Percentiles rank a stretch among this genome's conserved stretches.
Evolutionary conservation across 2,329 filamentous ascomycete genomes (phyloP).

Genomic region (Exutisphaerella laricina): DNA sequence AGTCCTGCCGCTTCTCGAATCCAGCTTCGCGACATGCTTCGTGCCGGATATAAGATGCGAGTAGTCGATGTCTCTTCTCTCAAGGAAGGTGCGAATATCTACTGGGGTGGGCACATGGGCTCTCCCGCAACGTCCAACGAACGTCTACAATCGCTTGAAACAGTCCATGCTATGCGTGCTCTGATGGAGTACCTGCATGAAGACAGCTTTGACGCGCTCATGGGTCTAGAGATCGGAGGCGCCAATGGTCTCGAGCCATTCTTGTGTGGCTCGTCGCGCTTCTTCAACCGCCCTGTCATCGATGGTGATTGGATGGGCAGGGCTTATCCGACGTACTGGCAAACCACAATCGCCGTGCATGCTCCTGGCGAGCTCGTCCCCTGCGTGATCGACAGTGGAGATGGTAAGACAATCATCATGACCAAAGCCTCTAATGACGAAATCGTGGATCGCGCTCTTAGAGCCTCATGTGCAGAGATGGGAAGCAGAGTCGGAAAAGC

Average conservation of each 20-base stretch:
- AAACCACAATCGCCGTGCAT: conserved; percentile 43
- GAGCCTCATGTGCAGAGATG: conserved; percentile 37
- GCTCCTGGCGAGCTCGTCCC: conserved; percentile 39
- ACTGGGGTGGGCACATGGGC: conserved; percentile 54
- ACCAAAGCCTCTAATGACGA: conserved; percentile 38
- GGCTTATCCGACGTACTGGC: conserved; percentile 44
- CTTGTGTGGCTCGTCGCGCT: conserved; percentile 50
- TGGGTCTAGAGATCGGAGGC: conserved; percentile 62
- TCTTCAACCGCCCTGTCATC: conserved; percentile 43
- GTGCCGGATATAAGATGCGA: conserved; percentile 46
- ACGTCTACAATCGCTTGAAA: conserved; percentile 54
- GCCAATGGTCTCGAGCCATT: conserved; percentile 58
- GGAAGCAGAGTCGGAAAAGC: conserved; percentile 39
- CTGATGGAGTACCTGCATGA: conserved; percentile 49
- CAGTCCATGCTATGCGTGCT: conserved; percentile 36
- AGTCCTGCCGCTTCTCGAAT: conserved; percentile 50
- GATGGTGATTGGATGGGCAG: conserved; percentile 46
- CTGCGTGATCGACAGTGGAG: conserved; percentile 43
- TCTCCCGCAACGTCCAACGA: conserved; percentile 58
- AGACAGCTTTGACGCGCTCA: conserved; percentile 50
- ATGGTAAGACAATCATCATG: conserved; percentile 43
- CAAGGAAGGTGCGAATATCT: conserved; percentile 47
- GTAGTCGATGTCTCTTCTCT: conserved; percentile 50
- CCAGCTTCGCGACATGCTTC: conserved; percentile 48
- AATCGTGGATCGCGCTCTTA: conserved; percentile 41